These are phyloP conservation scores for Cryptococcus hybrid DNA, from an alignment of 1,284 basidiomycete species.

Conservation along the genomic window DNA sequence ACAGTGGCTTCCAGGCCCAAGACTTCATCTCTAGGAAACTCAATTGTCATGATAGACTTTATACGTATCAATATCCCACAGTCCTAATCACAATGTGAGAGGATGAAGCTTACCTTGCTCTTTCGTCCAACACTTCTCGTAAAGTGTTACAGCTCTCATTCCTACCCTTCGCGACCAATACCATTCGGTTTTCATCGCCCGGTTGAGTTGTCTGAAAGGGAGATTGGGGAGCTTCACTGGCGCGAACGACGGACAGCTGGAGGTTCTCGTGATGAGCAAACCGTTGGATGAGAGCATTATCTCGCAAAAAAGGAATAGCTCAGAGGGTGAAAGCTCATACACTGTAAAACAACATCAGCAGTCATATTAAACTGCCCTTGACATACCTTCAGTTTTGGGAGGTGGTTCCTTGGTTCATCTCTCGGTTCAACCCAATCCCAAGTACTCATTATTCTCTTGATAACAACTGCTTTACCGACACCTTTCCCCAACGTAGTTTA, in stretches of 20 bases:
- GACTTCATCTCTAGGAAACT: slow-evolving; percentile 2
- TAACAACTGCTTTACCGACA: slow-evolving; percentile 8
- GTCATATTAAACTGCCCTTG: background rate
- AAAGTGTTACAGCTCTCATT: slow-evolving; percentile 4
- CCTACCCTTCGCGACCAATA: slow-evolving; percentile 8
- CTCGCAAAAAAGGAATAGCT: slow-evolving; percentile 18
- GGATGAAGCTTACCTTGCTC: slow-evolving; percentile 6
- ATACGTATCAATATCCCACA: background rate
- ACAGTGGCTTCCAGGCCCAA: slow-evolving; percentile 4
- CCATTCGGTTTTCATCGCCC: slow-evolving; percentile 7
- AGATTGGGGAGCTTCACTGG: slow-evolving; percentile 1
- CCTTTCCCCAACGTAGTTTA: background rate
- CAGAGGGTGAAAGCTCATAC: slow-evolving; percentile 16
- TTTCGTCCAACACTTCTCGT: background rate
- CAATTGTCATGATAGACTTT: slow-evolving; percentile 4
- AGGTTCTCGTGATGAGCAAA: slow-evolving; percentile 8
- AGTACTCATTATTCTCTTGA: slow-evolving; percentile 9
- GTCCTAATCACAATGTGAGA: too few species aligned
- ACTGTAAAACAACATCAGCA: background rate
- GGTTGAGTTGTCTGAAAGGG: background rate
- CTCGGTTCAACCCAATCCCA: slow-evolving; percentile 15
- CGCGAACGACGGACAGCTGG: slow-evolving; percentile 10
- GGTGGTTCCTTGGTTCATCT: background rate
- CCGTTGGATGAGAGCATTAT: slow-evolving; percentile 9
- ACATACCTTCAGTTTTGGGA: background rate